Evolutionary conservation across 257 asterid species (phyloP), one percentile per base, ranked within the genome.

Genomic region (Primulina tabacum): DNA sequence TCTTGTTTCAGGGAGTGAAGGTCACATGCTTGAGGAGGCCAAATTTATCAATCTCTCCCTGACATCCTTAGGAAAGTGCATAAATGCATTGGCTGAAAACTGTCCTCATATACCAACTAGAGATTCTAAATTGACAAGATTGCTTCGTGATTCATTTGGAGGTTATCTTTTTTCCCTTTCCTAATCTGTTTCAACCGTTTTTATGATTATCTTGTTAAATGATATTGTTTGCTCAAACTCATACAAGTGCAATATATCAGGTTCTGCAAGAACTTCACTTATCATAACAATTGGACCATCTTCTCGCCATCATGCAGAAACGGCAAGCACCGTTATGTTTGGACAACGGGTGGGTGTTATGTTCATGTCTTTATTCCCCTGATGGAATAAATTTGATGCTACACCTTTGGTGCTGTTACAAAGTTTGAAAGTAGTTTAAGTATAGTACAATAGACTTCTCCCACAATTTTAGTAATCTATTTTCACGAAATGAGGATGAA

Each of bases 101-200:
- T 81, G 97, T 80, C 84, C 96, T 65, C 97, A 92, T 72, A 89
- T 92, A 82, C 97, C 97, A 58, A 89, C 86, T 29, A 78, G 97
- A 80, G 97, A 92, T 80, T 92, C 97, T 67, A 92, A 92, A 77
- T 72, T 92, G 82, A 92, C 97, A 33, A 85, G 96, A 79, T 78
- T 92, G 82, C 93, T 92, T 73, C 93, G 96, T 2, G 96, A 92
- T 86, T 92, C 97, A 62, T 92, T 92, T 77, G 97, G 96, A 84
- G 97, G 97, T 92, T 70, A 71, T 64, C 30, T 59, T 60, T 68
- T 61, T 72, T 18, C 68, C 60, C 17, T 55, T 20, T 62, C 7
- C 21, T 71, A 34, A n/a, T 62, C 37, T 20, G 4, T 62, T 8
- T 2, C 60, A 30, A 47, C 66, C 29, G 65, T 11, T 66, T 59